These are phyloP conservation scores for Circinella umbellata DNA, from an alignment of 371 early-diverging fungal genomes.

Conservation along the genomic window DNA sequence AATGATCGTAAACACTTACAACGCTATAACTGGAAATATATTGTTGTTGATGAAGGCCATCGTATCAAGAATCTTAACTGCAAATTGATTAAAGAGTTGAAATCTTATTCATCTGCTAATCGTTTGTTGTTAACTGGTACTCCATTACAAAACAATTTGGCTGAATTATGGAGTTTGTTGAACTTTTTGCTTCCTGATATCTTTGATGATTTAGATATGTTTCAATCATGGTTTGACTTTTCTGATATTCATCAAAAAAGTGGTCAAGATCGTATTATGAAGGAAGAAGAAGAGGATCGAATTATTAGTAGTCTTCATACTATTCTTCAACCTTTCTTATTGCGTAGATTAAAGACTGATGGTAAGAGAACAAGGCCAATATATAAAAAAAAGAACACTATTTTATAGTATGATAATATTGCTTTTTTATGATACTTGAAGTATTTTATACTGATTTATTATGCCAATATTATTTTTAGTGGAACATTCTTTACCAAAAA, in stretches of 20 bases:
- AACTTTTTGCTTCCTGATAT: slow-evolving; percentile 93
- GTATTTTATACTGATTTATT: too few relatives aligned
- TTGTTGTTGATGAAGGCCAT: slow-evolving; percentile 97
- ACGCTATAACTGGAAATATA: slow-evolving; percentile 83
- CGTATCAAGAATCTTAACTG: slow-evolving; percentile 94
- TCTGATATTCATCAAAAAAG: slow-evolving; percentile 72
- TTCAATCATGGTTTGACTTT: slow-evolving; percentile 88
- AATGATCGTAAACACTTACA: slow-evolving; percentile 78
- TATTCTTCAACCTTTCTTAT: slow-evolving; percentile 93
- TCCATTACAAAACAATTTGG: slow-evolving; percentile 94
- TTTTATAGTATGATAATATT: too few relatives aligned
- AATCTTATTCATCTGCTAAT: slow-evolving; percentile 82
- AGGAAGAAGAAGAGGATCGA: slow-evolving; percentile 71
- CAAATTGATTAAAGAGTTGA: slow-evolving; percentile 86
- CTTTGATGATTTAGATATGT: slow-evolving; percentile 85
- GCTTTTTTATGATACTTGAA: too few relatives aligned
- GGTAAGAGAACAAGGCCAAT: slow-evolving; percentile 42
- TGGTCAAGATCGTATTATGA: slow-evolving; percentile 73
- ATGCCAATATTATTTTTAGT: slow-evolving; percentile 52
- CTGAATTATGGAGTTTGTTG: slow-evolving; percentile 93
- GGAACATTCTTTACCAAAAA: slow-evolving; percentile 85
- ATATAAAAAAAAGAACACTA: neutral
- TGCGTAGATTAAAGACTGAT: slow-evolving; percentile 96
- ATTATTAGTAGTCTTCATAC: slow-evolving; percentile 86
- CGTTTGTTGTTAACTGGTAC: slow-evolving; percentile 92